phyloP scores from a whole-genome alignment of 108 stramenopile species.

The Schizochytrium sp. region DNA sequence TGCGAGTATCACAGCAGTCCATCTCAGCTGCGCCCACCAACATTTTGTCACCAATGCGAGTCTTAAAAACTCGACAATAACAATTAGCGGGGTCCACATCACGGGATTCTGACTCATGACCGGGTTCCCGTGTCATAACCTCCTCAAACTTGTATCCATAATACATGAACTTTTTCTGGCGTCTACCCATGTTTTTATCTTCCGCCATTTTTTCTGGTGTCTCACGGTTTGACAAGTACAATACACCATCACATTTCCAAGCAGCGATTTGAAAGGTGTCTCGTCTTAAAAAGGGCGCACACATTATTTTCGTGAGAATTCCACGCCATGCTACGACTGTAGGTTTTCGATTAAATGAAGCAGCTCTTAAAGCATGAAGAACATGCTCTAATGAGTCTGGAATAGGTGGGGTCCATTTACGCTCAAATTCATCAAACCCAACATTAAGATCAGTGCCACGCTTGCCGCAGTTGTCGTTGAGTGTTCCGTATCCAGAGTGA shows the following conservation, averaged over 20 bases:
- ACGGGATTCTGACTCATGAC: not conserved
- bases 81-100: conserved; percentile 22
- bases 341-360: not conserved
- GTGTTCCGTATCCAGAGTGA: not conserved
- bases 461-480: conserved; percentile 6
- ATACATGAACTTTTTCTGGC: conserved; percentile 45
- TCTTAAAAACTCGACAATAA: conserved; percentile 41
- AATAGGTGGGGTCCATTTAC: conserved; percentile 17
- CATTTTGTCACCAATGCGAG: not conserved
- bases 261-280: conserved; percentile 18
- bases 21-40: conserved; percentile 56
- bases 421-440: conserved; percentile 51
- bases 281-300: conserved; percentile 4
- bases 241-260: conserved; percentile 33
- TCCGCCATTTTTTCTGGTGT: not conserved
- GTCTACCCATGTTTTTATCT: conserved; percentile 4
- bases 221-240: conserved; percentile 45
- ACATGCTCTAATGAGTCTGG: conserved; percentile 52
- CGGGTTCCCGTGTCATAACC: conserved; percentile 22
- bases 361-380: not conserved
- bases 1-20: conserved; percentile 33
- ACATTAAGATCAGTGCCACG: not conserved
- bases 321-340: conserved; percentile 48
- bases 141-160: conserved; percentile 63
- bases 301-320: conserved; percentile 44